These are phyloP conservation scores for Lolium perenne DNA, from an alignment of 176 grass and related monocot genomes.

Conservation along the genomic window DNA sequence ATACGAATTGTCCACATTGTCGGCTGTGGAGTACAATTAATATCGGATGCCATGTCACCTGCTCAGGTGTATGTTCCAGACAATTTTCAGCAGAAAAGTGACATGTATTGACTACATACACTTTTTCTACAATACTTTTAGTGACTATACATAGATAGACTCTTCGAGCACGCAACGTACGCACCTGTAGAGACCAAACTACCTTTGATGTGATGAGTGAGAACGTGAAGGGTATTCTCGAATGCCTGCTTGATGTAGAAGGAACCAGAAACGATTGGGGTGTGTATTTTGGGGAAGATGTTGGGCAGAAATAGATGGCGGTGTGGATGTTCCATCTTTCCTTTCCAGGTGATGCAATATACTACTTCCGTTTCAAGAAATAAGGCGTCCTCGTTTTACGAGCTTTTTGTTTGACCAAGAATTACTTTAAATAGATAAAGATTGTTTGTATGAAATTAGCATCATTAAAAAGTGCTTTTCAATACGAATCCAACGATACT, in stretches of 20 bases:
- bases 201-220: background rate
- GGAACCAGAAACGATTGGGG: background rate
- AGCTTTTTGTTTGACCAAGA: no score
- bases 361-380: no score
- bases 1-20: background rate
- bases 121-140: background rate
- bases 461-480: no score
- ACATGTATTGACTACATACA: background rate
- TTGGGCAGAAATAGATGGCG: background rate
- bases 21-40: background rate
- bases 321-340: background rate
- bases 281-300: background rate
- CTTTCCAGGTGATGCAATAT: background rate
- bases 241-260: background rate
- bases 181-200: background rate
- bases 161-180: conserved; percentile 6
- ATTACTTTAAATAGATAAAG: no score
- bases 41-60: background rate
- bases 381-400: no score
- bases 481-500: no score
- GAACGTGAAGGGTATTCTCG: background rate
- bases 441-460: no score
- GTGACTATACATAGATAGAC: background rate
- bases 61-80: background rate
- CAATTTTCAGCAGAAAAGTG: background rate